Conservation (phyloP, 163 green algal species). For the Scenedesmus sp. region DNA sequence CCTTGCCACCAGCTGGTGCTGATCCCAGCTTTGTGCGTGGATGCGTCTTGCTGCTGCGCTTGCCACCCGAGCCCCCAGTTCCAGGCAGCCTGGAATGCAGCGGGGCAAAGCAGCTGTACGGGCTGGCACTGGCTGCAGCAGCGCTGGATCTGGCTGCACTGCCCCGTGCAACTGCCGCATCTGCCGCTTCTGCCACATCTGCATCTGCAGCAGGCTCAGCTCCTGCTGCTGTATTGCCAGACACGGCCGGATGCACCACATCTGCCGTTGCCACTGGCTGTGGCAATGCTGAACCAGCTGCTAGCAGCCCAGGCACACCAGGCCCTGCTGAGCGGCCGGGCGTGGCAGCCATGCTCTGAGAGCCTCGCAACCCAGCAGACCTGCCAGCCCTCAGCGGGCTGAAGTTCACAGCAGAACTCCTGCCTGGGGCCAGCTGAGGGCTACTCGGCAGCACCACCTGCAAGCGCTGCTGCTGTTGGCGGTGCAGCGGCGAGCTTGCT, state of each 20-base stretch:
- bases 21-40: constrained; percentile 10
- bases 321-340: background rate
- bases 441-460: constrained; percentile 7
- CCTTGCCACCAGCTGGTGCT: background rate
- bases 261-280: background rate
- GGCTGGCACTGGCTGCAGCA: background rate
- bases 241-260: background rate
- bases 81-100: constrained; percentile 26
- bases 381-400: constrained; percentile 41
- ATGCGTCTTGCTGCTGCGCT: constrained; percentile 39
- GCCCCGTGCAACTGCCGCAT: background rate
- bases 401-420: constrained; percentile 12
- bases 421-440: background rate
- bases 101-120: constrained; percentile 25
- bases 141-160: background rate
- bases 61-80: constrained; percentile 10
- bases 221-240: background rate
- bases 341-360: background rate
- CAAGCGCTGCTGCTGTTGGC: background rate
- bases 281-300: background rate
- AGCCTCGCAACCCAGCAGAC: background rate
- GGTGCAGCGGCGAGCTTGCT: background rate
- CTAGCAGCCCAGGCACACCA: background rate
- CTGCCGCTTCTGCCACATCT: background rate
- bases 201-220: background rate